Percentiles rank a stretch among this genome's conserved stretches.
phyloP scores from a whole-genome alignment of 257 asterid species.

The Schizonepeta tenuifolia region DNA sequence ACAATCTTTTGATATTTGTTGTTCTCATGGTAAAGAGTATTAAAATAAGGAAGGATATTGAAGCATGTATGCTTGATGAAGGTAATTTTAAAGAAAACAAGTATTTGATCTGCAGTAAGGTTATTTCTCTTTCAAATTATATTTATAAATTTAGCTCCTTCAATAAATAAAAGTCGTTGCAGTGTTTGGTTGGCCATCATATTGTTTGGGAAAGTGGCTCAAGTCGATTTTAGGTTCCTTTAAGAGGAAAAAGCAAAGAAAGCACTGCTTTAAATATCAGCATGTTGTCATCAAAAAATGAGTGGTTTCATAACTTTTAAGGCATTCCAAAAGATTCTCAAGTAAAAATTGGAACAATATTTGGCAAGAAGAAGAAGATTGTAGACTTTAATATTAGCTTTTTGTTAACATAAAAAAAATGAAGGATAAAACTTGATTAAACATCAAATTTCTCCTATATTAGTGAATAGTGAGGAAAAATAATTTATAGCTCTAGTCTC shows the following conservation, averaged over 20 bases:
- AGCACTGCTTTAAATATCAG: background rate
- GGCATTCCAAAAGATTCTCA: background rate
- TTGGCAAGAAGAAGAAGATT: background rate
- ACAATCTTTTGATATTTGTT: background rate
- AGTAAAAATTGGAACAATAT: background rate
- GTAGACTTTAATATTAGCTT: background rate
- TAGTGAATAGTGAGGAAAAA: background rate
- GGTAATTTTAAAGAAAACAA: background rate
- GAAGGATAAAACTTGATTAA: background rate
- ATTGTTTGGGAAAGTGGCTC: constrained; percentile 5
- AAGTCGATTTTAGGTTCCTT: constrained; percentile 8
- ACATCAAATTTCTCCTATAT: background rate
- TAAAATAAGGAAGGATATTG: too few species aligned
- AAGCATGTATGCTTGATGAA: background rate
- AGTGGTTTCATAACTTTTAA: background rate
- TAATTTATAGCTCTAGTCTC: background rate
- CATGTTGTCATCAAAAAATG: background rate
- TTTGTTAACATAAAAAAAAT: background rate
- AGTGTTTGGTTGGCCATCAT: background rate
- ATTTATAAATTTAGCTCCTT: too few species aligned
- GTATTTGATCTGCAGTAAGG: background rate
- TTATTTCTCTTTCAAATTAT: background rate
- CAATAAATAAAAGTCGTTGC: too few species aligned
- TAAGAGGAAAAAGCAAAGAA: background rate
- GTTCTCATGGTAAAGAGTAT: background rate